Base-by-base conservation (phyloP, 495 filamentous ascomycete species). In the Lentithecium fluviatile region DNA sequence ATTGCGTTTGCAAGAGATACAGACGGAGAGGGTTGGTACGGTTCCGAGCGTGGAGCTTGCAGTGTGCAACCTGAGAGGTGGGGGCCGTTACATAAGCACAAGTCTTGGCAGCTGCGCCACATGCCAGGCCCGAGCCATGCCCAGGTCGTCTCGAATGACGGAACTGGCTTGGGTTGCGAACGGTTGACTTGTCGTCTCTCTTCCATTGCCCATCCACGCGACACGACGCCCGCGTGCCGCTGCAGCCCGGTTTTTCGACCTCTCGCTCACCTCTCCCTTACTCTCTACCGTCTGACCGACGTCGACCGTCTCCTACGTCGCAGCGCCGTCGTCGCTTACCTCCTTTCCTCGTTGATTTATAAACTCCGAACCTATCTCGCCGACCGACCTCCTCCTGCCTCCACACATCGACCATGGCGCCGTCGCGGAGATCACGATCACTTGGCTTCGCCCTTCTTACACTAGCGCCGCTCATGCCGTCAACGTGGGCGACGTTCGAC, bases 401-500 rank as follows among this genome's bases (percentile, higher is more conserved):
- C 49, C 49, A 21, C 24, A 52, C 15, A 54, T 26, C 51, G 25
- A 60, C 19, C 15, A 63, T 63, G 60, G 19, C 38, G 15, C 40
- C 29, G 13, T 8, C 59, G n/a, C 15, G 45, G 52, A 63, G 36
- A 51, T 52, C 52, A 42, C 54, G 40, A 23, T 15, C 61, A 17
- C 26, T 68, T 21, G 26, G 81, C 8, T 69, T 85, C 50, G 56
- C 68, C 20, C 74, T 85, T 54, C 77, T 43, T 20, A 15, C 40
- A 15, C 40, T 43, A 13, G 15, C 15, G 15, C 15, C 40, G 5
- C 40, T 43, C 13, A 13, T 20, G 19, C 40, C 82, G 47, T 52
- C 73, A 2, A 36, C 80, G 1, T 71, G 80, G 24, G 64, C 78
- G 15, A 71, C 74, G 56, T 79, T 54, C 59, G 77, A 84, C 73